Percentiles rank a stretch among this genome's conserved stretches.
Evolutionary conservation across 345 rosid species (phyloP).

Genomic region (Aegle marmelos): DNA sequence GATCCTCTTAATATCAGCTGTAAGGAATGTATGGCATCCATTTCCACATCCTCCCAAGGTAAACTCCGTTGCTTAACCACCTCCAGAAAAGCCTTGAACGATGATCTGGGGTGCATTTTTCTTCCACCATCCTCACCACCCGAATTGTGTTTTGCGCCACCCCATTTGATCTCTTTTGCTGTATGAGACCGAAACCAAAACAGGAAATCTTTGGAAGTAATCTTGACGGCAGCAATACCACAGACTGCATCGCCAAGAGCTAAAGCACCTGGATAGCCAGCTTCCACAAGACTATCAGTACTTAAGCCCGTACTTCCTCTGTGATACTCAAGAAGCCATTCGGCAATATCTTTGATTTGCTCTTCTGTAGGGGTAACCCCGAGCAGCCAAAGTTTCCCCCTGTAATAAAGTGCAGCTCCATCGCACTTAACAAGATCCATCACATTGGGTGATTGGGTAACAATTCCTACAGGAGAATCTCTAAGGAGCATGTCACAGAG

Average conservation of each 20-base stretch:
- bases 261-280: slow-evolving; percentile 76
- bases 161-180: slow-evolving; percentile 85
- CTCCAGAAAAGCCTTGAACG: slow-evolving; percentile 83
- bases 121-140: slow-evolving; percentile 61
- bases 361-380: slow-evolving; percentile 72
- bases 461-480: slow-evolving; percentile 74
- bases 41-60: slow-evolving; percentile 83
- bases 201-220: slow-evolving; percentile 60
- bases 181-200: slow-evolving; percentile 87
- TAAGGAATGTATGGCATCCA: slow-evolving; percentile 86
- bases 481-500: slow-evolving; percentile 89
- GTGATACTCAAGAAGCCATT: slow-evolving; percentile 69
- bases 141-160: slow-evolving; percentile 82
- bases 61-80: slow-evolving; percentile 66
- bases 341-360: slow-evolving; percentile 58
- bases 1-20: slow-evolving; percentile 77
- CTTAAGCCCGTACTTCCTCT: slow-evolving; percentile 63
- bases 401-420: slow-evolving; percentile 76
- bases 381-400: slow-evolving; percentile 57
- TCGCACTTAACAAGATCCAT: slow-evolving; percentile 89
- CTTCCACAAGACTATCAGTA: slow-evolving; percentile 80
- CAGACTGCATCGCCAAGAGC: slow-evolving; percentile 64
- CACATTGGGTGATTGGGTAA: slow-evolving; percentile 73
- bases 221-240: slow-evolving; percentile 68
- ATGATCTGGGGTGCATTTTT: slow-evolving; percentile 83